phyloP scores from a whole-genome alignment of 345 rosid genomes.

The Camelina neglecta region DNA sequence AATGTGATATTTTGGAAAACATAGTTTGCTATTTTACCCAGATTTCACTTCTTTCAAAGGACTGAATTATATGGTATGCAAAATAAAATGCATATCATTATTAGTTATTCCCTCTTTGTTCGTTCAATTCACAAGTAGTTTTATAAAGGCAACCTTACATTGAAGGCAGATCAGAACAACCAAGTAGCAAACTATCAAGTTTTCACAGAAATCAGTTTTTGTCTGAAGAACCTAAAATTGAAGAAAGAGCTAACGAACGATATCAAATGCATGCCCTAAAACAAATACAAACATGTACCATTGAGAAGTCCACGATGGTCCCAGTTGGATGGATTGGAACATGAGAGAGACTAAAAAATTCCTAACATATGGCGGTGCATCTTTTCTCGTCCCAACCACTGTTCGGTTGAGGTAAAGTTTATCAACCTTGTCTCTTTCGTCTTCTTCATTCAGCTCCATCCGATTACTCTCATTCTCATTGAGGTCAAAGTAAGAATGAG shows the following conservation, averaged over 20 bases:
- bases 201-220: conserved; percentile 9
- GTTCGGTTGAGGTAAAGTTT: too few relatives aligned
- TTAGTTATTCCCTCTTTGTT: background rate
- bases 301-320: background rate
- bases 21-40: background rate
- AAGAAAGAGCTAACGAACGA: conserved; percentile 5
- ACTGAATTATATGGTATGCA: background rate
- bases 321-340: background rate
- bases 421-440: too few relatives aligned
- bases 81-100: background rate
- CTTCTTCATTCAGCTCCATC: too few relatives aligned
- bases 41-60: background rate
- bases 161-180: background rate
- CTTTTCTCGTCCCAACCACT: too few relatives aligned
- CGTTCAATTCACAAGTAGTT: background rate
- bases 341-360: background rate
- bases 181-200: background rate
- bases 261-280: conserved; percentile 9
- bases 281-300: conserved; percentile 2
- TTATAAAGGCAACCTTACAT: background rate
- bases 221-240: conserved; percentile 24
- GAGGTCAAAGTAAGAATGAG: too few relatives aligned
- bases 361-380: too few relatives aligned
- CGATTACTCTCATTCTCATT: too few relatives aligned
- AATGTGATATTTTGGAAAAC: background rate